Evolutionary conservation across 176 grass and related monocot species (phyloP), one percentile per base, ranked within the genome.

Genomic region (Avena insularis): DNA sequence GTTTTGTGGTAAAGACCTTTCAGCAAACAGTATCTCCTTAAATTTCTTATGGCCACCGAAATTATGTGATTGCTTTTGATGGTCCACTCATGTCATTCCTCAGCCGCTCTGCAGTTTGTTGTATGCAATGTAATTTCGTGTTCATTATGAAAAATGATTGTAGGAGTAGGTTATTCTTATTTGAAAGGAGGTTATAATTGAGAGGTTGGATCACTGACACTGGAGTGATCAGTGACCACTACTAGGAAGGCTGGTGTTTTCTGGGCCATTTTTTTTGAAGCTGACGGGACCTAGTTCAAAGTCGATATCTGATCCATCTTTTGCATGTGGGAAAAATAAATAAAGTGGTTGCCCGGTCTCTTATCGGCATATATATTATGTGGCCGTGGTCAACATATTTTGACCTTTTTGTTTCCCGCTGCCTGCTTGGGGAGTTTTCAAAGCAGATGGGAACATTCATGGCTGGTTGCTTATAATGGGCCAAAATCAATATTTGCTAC

Each of bases 121-220:
- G 69, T 88, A 84, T 33, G 68, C 80, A 91, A 81, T 88, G 68
- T 91, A 87, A 84, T 14, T 2, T n/a, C 40, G 59, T 53, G 19
- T 31, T 75, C 8, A 5, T 29, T 40, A 5, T 9, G 31, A 80
- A 31, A 75, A 29, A 61, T 43, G 1, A 9, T 12, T 46, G 1
- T 75, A 69, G 68, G 27, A 58, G 6, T 87, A 55, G 76, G 71
- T 21, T 69, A 81, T 85, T 84, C 27, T 71, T 73, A 63, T 47
- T 64, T 20, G 15, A 16, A n/a, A 46, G 1, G 53, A 46, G 77
- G 70, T 69, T 83, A 87, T 33, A 86, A 71, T n/a, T 31, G 61
- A 43, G 9, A 46, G 35, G 38, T n/a, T 33, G 1, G 2, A 69
- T 64, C 8, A 35, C n/a, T 6, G 55, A 9, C 56, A 56, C 46